Base-by-base conservation (phyloP, 495 filamentous ascomycete species). In the Xylaria grammica region DNA sequence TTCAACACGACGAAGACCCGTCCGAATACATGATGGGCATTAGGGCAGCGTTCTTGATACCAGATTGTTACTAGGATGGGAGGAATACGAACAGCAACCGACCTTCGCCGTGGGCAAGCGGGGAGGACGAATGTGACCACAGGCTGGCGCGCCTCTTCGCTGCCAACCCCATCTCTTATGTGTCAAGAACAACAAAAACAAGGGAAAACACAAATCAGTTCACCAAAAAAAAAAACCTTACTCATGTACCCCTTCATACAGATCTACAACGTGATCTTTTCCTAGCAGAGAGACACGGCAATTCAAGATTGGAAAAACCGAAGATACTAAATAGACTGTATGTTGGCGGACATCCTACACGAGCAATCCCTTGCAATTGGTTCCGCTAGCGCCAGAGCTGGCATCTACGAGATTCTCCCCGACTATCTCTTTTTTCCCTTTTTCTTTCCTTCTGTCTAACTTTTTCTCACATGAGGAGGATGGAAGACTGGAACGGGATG, bases 101-200 rank as follows among this genome's bases (percentile, higher is more conserved):
- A 51, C 30, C 46, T 60, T 52, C 46, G 45, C 40, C 62, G 55
- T 60, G 27, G 55, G 54, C 55, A 60, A 68, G 65, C 69, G 67
- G 55, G 65, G 69, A 72, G 69, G 69, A 68, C 49, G 27, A 67
- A 57, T 68, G 44, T 67, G 65, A 69, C 71, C 72, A 72, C 72
- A 72, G 69, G 72, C 63, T 69, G 69, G 72, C 65, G 69, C 72
- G 67, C 72, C 72, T 74, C 72, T 68, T 70, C 69, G 72, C 69
- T 60, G 65, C 69, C 72, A 63, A 60, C 66, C 57, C 65, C 63
- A 66, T 68, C 63, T 70, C 56, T 53, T 72, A 72, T 74, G 65
- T 70, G 62, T 65, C 67, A 60, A 65, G 4, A 38, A 36, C 44
- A 62, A 52, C 63, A 57, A 46, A 50, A 63, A 54, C 60, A 51